Evolutionary conservation across 164 flowering plant species (phyloP).

Genomic region (Kalanchoe fedtschenkoi): DNA sequence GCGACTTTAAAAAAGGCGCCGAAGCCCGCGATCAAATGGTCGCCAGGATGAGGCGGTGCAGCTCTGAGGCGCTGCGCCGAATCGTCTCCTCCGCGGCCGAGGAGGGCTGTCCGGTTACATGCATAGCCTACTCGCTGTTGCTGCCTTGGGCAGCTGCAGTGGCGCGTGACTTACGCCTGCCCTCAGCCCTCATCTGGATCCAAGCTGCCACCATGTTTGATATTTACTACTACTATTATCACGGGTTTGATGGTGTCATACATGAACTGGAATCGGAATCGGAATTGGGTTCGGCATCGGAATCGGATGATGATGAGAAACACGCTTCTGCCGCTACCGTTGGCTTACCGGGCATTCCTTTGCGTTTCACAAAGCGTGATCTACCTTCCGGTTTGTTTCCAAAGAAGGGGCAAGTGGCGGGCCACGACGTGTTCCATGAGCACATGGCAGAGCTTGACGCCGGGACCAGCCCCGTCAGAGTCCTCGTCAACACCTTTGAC

Average conservation of each 20-base stretch:
- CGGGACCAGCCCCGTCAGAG: not conserved
- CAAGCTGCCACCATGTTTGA: conserved; percentile 29
- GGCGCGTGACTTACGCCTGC: conserved; percentile 21
- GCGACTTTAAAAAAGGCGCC: not conserved
- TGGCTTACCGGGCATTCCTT: too few relatives aligned
- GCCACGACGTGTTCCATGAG: not conserved
- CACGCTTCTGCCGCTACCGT: too few relatives aligned
- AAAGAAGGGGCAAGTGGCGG: not conserved
- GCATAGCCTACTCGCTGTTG: conserved; percentile 29
- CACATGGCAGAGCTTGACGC: not conserved
- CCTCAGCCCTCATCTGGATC: conserved; percentile 30
- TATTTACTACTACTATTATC: conserved; percentile 28
- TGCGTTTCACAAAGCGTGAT: conserved; percentile 16
- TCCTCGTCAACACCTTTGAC: conserved; percentile 8
- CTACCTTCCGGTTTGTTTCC: conserved; percentile 28
- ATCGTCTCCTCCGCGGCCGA: conserved; percentile 9
- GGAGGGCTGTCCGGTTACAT: conserved; percentile 20
- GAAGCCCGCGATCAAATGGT: conserved; percentile 10
- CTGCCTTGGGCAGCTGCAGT: conserved; percentile 39
- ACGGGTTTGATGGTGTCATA: conserved; percentile 15
- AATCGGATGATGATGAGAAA: too few relatives aligned
- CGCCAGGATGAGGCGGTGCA: conserved; percentile 13
- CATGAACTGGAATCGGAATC: not conserved
- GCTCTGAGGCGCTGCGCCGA: conserved; percentile 18
- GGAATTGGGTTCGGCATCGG: too few relatives aligned